Conservation (phyloP, 2,329 filamentous ascomycete species). For the Paraconiothyrium brasiliense region DNA sequence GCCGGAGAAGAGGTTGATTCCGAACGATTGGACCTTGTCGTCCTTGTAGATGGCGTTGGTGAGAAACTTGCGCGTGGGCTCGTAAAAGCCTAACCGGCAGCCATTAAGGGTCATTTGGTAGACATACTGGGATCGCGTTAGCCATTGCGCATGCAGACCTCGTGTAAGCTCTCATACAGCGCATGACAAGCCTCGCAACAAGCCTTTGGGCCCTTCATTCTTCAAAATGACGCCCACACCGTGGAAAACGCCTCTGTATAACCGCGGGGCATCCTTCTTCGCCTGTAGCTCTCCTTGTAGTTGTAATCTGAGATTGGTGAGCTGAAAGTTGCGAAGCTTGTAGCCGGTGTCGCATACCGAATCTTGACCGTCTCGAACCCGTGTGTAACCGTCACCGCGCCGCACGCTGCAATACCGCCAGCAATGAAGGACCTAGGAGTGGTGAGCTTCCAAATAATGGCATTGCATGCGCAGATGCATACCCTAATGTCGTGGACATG, state of each 20-base stretch:
- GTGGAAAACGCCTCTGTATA: slow-evolving; percentile 92
- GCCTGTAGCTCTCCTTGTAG: slow-evolving; percentile 93
- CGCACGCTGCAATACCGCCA: slow-evolving; percentile 95
- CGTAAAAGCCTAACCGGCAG: slow-evolving; percentile 96
- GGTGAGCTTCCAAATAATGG: not conserved
- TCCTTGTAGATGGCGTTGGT: slow-evolving; percentile 77
- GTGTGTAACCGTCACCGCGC: slow-evolving; percentile 96
- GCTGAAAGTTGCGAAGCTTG: not conserved
- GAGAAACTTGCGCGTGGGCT: slow-evolving; percentile 81
- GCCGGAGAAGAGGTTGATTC: slow-evolving; percentile 92
- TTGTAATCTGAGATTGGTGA: slow-evolving; percentile 73
- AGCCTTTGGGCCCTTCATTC: slow-evolving; percentile 85
- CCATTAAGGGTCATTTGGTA: slow-evolving; percentile 98
- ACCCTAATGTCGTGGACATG: slow-evolving; percentile 62
- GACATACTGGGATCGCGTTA: slow-evolving; percentile 69
- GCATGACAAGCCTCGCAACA: slow-evolving; percentile 88
- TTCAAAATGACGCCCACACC: slow-evolving; percentile 88
- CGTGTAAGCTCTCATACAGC: slow-evolving; percentile 63
- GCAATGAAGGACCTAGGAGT: slow-evolving; percentile 81
- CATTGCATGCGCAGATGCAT: slow-evolving; percentile 23
- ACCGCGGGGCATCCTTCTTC: slow-evolving; percentile 82
- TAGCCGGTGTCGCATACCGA: slow-evolving; percentile 65
- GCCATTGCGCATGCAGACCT: not conserved
- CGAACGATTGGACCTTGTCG: slow-evolving; percentile 79
- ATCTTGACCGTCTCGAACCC: slow-evolving; percentile 99